Percentiles rank a stretch among this genome's conserved stretches.
Evolutionary conservation across 2,329 filamentous ascomycete species (phyloP).

Genomic region (Hortaea werneckii): DNA sequence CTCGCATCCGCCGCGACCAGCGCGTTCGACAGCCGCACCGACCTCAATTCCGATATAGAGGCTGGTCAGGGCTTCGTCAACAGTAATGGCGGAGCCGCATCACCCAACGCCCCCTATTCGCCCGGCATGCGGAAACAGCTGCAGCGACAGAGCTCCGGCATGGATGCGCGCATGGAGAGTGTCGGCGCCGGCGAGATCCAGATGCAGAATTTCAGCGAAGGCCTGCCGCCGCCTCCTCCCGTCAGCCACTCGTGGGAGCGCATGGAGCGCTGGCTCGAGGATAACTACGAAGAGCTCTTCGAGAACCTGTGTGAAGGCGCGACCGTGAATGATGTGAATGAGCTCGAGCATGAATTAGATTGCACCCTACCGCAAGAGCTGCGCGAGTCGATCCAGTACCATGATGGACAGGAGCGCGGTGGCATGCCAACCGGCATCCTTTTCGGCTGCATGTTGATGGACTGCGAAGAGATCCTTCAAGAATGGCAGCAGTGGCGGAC

Average conservation of each 20-base stretch:
- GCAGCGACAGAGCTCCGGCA: slow-evolving; percentile 37
- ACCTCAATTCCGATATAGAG: slow-evolving; percentile 63
- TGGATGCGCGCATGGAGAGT: slow-evolving; percentile 53
- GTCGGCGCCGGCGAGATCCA: slow-evolving; percentile 74
- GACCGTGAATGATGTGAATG: slow-evolving; percentile 90
- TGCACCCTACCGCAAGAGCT: slow-evolving; percentile 89
- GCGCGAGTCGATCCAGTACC: slow-evolving; percentile 77
- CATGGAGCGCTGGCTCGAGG: slow-evolving; percentile 88
- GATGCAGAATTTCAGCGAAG: slow-evolving; percentile 92
- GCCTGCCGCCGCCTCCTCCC: slow-evolving; percentile 79
- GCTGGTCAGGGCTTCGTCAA: slow-evolving; percentile 52
- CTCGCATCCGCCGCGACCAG: slow-evolving; percentile 79
- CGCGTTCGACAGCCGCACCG: slow-evolving; percentile 76
- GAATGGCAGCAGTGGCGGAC: slow-evolving; percentile 95
- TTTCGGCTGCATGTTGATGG: slow-evolving; percentile 88
- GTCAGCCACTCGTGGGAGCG: slow-evolving; percentile 84
- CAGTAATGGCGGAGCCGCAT: slow-evolving; percentile 42
- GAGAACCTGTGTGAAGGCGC: slow-evolving; percentile 90
- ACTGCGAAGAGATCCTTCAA: slow-evolving; percentile 96
- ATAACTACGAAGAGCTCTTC: slow-evolving; percentile 87
- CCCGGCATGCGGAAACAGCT: slow-evolving; percentile 76
- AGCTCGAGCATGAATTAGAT: slow-evolving; percentile 90
- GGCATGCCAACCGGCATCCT: slow-evolving; percentile 85
- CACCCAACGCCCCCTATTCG: slow-evolving; percentile 66
- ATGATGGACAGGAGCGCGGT: slow-evolving; percentile 95